A percentile compares a stretch with the other conserved stretches of the same genome.
Conservation (phyloP, 257 asterid species). For the Fraxinus anomala region DNA sequence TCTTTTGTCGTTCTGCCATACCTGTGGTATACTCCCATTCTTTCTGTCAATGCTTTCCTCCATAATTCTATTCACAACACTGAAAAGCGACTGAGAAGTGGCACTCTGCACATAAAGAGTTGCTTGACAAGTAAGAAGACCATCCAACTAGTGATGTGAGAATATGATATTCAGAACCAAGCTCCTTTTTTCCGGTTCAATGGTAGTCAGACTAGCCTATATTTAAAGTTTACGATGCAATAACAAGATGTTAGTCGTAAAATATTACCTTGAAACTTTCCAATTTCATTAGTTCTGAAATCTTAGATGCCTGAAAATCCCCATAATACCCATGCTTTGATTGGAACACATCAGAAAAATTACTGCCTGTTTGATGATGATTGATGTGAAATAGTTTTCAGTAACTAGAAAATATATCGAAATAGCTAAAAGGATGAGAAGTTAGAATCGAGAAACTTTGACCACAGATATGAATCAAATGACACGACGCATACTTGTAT, state of each 20-base stretch:
- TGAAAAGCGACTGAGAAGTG: constrained; percentile 72
- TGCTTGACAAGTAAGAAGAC: constrained; percentile 35
- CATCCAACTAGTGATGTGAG: constrained; percentile 13
- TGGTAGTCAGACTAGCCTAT: neutral
- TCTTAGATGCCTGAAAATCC: constrained; percentile 59
- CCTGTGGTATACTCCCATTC: constrained; percentile 84
- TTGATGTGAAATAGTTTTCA: constrained; percentile 29
- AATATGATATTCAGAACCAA: constrained; percentile 16
- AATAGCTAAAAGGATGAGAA: constrained; percentile 14
- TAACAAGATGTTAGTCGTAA: neutral
- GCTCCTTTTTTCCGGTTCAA: neutral
- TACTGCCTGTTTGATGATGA: constrained; percentile 42
- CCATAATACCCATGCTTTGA: constrained; percentile 50
- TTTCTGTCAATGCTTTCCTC: constrained; percentile 77
- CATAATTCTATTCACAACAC: constrained; percentile 57
- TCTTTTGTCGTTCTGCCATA: constrained; percentile 35
- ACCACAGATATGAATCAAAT: constrained; percentile 23
- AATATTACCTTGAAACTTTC: constrained; percentile 70
- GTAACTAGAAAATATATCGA: neutral
- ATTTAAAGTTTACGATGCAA: neutral
- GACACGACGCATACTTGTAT: neutral
- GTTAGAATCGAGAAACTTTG: constrained; percentile 14
- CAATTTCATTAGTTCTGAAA: constrained; percentile 72
- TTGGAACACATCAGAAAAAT: constrained; percentile 42
- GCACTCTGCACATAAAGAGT: constrained; percentile 56